Base-by-base conservation (phyloP, 2,329 filamentous ascomycete genomes). In the Fusarium sp. region DNA sequence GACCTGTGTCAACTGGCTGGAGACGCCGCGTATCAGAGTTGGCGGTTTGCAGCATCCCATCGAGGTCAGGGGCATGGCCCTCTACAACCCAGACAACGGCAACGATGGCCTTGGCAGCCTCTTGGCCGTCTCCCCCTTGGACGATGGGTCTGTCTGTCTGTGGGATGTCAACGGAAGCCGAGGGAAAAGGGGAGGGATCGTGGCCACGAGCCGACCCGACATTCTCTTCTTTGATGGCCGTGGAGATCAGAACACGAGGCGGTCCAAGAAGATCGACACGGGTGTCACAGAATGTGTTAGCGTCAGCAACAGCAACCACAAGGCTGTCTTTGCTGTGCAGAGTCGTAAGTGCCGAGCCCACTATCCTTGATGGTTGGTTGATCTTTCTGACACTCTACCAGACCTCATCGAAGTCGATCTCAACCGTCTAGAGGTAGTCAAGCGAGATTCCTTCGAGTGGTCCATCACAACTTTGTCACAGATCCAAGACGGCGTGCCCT, bases 91-190 rank as follows among this genome's bases (percentile, higher is more conserved):
- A 1, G 86, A 85, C 36, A 83, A 85, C n/a, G 83, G 88, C 20
- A 85, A 89, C 27, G 85, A 87, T 17, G 78, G 78, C 4, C 63
- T 76, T 17, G 84, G 82, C 33, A 83, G 83, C 4, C 71, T 87
- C 70, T 85, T 92, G 62, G 91, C 94, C 0, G 87, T 97, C 17
- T 92, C 93, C 1, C 94, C 95, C 3, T 85, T 98, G 9, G 94
- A 97, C 66, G 94, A 98, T 79, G 95, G 95, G 0, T 94, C 93
- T 60, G 88, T 98, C n/a, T 94, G 92, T 75, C 83, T 98, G 8
- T 98, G 95, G 95, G 93, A 97, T 78, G 84, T 94, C 59, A 90
- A 88, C 63, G 88, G 88, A 2, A 88, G 86, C 33, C 83, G 84
- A 56, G 82, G 82, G 6, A 85, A 80, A 71, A 88, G 87, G 72